Conservation (phyloP, 345 rosid genomes). For the Capsella bursapastoris region DNA sequence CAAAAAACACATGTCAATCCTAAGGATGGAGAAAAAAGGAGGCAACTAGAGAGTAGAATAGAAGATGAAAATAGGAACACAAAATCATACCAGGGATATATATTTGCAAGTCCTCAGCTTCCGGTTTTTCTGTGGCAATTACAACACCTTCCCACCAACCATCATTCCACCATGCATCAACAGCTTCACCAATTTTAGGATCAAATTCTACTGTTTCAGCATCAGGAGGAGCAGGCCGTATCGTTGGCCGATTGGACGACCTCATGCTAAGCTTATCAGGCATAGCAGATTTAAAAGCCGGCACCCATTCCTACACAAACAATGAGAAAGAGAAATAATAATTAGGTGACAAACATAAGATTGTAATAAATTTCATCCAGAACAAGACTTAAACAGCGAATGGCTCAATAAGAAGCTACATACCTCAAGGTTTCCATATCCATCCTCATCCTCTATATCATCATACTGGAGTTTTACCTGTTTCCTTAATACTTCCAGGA, state of each 20-base stretch:
- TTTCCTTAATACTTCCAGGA: constrained; percentile 66
- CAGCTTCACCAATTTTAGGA: constrained; percentile 65
- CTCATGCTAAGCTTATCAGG: constrained; percentile 91
- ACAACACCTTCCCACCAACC: constrained; percentile 99
- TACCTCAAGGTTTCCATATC: constrained; percentile 89
- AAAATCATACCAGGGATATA: constrained; percentile 70
- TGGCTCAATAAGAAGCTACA: constrained; percentile 23
- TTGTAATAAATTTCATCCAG: neutral
- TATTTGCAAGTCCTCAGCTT: constrained; percentile 57
- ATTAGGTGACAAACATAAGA: constrained; percentile 18
- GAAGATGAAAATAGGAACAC: neutral
- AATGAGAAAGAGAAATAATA: constrained; percentile 5
- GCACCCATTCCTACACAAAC: constrained; percentile 83
- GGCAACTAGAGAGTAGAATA: constrained; percentile 1
- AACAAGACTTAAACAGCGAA: constrained; percentile 8
- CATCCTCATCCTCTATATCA: constrained; percentile 88
- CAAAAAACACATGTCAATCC: constrained; percentile 33
- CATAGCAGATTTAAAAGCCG: constrained; percentile 65
- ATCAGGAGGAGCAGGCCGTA: constrained; percentile 69
- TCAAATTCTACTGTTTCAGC: constrained; percentile 40
- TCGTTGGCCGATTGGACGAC: constrained; percentile 65
- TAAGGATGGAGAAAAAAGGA: constrained; percentile 17
- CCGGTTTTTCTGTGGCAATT: constrained; percentile 45
- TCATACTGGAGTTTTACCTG: constrained; percentile 83
- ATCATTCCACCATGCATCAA: constrained; percentile 99